These are phyloP conservation scores for Hymenoscyphus infarciens DNA, from an alignment of 2,329 filamentous ascomycete species.

Conservation along the genomic window DNA sequence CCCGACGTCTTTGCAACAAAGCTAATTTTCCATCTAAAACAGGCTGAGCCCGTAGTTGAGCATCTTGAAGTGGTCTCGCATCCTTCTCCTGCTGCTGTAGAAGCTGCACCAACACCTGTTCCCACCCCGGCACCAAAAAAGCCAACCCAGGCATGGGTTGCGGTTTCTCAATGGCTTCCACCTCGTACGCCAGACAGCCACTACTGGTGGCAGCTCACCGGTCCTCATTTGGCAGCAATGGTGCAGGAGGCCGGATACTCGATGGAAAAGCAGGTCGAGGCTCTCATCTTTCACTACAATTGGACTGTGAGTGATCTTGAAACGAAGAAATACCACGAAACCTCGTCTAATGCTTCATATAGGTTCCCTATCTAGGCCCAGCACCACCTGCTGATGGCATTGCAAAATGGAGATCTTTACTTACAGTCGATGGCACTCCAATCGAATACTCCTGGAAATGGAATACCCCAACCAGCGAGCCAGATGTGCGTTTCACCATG, in stretches of 20 bases:
- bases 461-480: background rate
- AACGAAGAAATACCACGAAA: background rate
- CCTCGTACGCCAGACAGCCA: background rate
- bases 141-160: constrained; percentile 3
- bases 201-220: background rate
- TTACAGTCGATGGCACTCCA: background rate
- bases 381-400: background rate
- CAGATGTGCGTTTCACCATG: background rate
- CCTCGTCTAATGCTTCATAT: background rate
- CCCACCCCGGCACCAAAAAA: no score
- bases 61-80: no score
- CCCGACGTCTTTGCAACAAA: no score
- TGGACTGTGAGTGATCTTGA: background rate
- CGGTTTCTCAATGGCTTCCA: background rate
- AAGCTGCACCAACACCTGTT: no score
- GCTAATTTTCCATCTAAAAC: no score
- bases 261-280: background rate
- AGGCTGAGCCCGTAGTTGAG: no score
- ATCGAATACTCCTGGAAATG: constrained; percentile 7
- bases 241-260: background rate
- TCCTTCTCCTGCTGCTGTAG: no score
- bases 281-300: background rate
- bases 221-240: background rate
- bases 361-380: background rate
- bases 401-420: background rate